Percentiles rank a stretch among this genome's conserved stretches.
phyloP scores from a whole-genome alignment of 352 stramenopile genomes.

The Pythium periplocum region DNA sequence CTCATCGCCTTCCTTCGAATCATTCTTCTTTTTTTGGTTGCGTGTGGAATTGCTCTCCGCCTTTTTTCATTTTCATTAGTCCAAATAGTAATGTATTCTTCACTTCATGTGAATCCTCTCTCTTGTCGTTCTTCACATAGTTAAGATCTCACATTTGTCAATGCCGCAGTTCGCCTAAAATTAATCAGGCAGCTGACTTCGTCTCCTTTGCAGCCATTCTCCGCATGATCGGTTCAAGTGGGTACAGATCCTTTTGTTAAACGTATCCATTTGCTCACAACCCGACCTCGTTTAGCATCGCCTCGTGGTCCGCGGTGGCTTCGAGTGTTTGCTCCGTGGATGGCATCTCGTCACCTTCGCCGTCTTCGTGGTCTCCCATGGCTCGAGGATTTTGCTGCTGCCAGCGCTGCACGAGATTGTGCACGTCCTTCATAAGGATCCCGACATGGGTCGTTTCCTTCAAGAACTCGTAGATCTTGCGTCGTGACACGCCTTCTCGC shows the following conservation, averaged over 20 bases:
- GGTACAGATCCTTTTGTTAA: too few species aligned
- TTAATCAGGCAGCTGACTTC: too few species aligned
- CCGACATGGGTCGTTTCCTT: slow-evolving; percentile 48
- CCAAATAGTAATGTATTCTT: slow-evolving; percentile 30
- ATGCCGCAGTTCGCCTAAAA: too few species aligned
- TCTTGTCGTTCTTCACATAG: not conserved
- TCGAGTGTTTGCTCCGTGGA: not conserved
- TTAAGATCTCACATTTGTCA: too few species aligned
- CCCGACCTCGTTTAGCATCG: too few species aligned
- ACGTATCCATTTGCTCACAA: too few species aligned
- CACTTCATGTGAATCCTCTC: slow-evolving; percentile 14
- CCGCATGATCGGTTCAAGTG: too few species aligned
- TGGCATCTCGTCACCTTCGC: not conserved
- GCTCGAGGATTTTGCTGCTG: slow-evolving; percentile 23
- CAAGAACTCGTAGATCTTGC: slow-evolving; percentile 68
- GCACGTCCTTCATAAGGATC: slow-evolving; percentile 78
- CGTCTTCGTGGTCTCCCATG: too few species aligned
- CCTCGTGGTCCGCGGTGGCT: not conserved
- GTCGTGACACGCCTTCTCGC: slow-evolving; percentile 43
- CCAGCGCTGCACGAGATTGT: slow-evolving; percentile 75
- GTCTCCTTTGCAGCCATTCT: too few species aligned
- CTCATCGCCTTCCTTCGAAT: slow-evolving; percentile 15
- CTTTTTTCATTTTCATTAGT: not conserved
- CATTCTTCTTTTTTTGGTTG: slow-evolving; percentile 19
- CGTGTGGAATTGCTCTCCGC: too few species aligned